Evolutionary conservation across 1,284 basidiomycete genomes (phyloP).

Genomic region (Bjerkandera adusta): DNA sequence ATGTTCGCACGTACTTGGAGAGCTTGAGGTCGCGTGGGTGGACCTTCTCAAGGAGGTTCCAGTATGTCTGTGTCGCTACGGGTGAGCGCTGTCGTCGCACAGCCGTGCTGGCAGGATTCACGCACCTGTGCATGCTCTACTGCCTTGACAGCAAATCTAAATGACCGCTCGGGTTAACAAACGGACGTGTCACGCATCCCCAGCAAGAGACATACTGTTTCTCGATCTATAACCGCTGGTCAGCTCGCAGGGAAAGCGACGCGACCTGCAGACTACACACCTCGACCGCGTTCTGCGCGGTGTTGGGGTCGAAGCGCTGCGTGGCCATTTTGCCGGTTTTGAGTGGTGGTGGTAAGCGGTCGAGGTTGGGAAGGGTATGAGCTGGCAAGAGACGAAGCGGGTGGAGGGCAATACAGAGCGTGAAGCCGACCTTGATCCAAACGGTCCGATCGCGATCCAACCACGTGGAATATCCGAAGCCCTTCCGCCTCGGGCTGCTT

Average conservation of each 20-base stretch:
- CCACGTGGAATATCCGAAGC: constrained; percentile 8
- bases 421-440: constrained; percentile 12
- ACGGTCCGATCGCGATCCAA: constrained; percentile 8
- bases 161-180: too few relatives aligned
- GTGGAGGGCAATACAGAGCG: constrained; percentile 6
- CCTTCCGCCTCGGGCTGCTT: too few relatives aligned
- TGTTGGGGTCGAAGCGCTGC: constrained; percentile 74
- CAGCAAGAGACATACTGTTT: constrained; percentile 71
- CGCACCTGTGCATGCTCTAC: constrained; percentile 91
- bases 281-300: constrained; percentile 86
- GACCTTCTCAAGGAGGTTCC: constrained; percentile 89
- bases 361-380: constrained; percentile 7
- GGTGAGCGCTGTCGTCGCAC: not conserved
- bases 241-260: constrained; percentile 5
- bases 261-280: too few relatives aligned
- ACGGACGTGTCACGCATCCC: not conserved
- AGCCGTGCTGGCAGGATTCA: not conserved
- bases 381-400: constrained; percentile 13
- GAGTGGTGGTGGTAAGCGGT: not conserved
- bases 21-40: constrained; percentile 75
- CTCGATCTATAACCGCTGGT: constrained; percentile 68
- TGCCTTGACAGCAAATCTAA: constrained; percentile 91
- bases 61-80: constrained; percentile 72
- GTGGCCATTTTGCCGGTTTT: constrained; percentile 39
- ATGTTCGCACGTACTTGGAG: constrained; percentile 58